Conservation (phyloP, 768 basidiomycete species). For the Mycena latifolia region DNA sequence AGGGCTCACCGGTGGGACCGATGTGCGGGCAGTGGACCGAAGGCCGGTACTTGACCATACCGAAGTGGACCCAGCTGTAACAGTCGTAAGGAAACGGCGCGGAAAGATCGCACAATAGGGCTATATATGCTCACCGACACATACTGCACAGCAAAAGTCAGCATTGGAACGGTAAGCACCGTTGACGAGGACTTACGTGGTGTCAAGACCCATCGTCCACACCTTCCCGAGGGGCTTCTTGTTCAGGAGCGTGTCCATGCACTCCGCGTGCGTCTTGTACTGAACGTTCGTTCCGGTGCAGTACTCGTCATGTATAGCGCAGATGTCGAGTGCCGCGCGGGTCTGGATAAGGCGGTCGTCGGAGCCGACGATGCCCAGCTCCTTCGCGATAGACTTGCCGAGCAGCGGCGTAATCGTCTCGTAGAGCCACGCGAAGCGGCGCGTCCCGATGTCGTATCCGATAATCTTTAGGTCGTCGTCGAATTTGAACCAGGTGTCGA, state of each 20-base stretch:
- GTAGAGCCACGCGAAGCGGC: too few species aligned
- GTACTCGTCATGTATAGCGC: too few species aligned
- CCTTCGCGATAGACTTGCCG: too few species aligned
- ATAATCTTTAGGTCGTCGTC: conserved; percentile 15
- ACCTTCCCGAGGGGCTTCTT: conserved; percentile 9
- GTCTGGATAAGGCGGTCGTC: too few species aligned
- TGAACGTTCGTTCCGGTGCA: conserved; percentile 10
- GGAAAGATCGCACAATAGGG: not conserved
- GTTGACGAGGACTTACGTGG: not conserved
- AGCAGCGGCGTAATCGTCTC: too few species aligned
- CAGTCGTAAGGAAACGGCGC: not conserved
- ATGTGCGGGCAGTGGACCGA: conserved; percentile 14
- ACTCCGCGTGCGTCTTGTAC: conserved; percentile 6
- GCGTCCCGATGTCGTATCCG: conserved; percentile 14
- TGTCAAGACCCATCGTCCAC: conserved; percentile 17
- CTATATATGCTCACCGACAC: conserved; percentile 16
- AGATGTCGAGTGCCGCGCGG: too few species aligned
- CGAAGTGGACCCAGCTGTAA: conserved; percentile 6
- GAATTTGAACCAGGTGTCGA: conserved; percentile 20
- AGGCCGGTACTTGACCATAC: conserved; percentile 13
- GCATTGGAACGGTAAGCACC: not conserved
- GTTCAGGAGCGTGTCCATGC: conserved; percentile 4
- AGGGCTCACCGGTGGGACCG: too few species aligned
- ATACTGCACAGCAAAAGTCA: not conserved
- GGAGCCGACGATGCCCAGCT: too few species aligned